These are phyloP conservation scores for Phaeoacremonium minimum DNA, from an alignment of 2,329 filamentous ascomycete species.

Conservation along the genomic window DNA sequence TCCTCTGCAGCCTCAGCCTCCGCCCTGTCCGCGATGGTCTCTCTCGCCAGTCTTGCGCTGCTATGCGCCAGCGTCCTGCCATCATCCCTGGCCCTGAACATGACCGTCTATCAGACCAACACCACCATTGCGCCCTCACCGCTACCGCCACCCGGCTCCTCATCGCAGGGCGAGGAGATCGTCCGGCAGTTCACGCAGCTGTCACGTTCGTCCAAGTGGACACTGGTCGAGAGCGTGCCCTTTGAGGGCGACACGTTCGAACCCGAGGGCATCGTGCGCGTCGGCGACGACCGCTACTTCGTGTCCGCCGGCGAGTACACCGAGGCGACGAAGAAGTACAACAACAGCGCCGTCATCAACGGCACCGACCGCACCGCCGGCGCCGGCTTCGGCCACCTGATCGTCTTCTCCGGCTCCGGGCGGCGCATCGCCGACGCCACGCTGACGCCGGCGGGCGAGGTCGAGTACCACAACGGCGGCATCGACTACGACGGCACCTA, in stretches of 20 bases:
- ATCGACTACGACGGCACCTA: constrained; percentile 42
- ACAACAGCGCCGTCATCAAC: constrained; percentile 34
- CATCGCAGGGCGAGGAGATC: constrained; percentile 28
- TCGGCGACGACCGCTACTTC: constrained; percentile 36
- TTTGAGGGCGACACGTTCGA: constrained; percentile 42
- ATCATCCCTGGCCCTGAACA: constrained; percentile 19
- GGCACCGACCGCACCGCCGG: constrained; percentile 44
- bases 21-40: not conserved
- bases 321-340: constrained; percentile 29
- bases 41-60: not conserved
- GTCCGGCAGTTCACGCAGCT: constrained; percentile 28
- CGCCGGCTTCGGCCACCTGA: constrained; percentile 37
- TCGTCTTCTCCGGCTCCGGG: constrained; percentile 38
- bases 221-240: constrained; percentile 31
- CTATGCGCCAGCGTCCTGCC: not conserved
- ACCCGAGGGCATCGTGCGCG: constrained; percentile 41
- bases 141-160: constrained; percentile 27
- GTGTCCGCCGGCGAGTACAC: constrained; percentile 40
- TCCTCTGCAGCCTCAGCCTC: not conserved
- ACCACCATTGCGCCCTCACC: constrained; percentile 25
- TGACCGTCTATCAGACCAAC: constrained; percentile 22
- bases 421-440: constrained; percentile 36
- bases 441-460: constrained; percentile 28
- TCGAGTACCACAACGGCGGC: constrained; percentile 41
- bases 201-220: constrained; percentile 34